phyloP scores from a whole-genome alignment of 148 eudicot species.

The Rhododendron molle region DNA sequence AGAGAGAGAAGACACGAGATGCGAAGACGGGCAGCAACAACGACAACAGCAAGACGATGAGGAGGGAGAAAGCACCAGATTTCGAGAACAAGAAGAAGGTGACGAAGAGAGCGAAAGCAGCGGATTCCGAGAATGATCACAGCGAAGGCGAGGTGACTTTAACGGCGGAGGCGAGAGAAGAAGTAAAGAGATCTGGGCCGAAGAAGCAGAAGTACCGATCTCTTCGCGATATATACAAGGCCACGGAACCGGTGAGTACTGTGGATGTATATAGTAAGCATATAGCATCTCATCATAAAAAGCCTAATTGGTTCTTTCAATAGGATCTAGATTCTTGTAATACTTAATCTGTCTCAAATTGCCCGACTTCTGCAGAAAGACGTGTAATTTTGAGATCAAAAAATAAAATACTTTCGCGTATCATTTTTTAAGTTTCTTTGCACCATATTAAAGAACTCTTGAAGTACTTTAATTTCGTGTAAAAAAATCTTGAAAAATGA shows the following conservation, averaged over 20 bases:
- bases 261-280: neutral
- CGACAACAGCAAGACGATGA: no score
- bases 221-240: conserved; percentile 3
- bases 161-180: neutral
- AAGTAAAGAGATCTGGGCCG: neutral
- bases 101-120: neutral
- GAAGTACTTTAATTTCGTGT: no score
- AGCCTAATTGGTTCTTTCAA: neutral
- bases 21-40: no score
- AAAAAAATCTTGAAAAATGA: no score
- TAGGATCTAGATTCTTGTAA: neutral
- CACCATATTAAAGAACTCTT: no score
- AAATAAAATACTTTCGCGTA: no score
- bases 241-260: neutral
- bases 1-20: neutral
- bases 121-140: neutral
- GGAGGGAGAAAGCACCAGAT: neutral
- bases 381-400: no score
- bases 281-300: neutral
- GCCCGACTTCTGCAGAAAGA: no score
- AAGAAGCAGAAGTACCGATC: conserved; percentile 18
- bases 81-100: neutral
- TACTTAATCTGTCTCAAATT: no score
- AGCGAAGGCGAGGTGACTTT: neutral
- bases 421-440: no score